These are phyloP conservation scores for Neopestalotiopsis sp. DNA, from an alignment of 2,329 filamentous ascomycete genomes.

Conservation along the genomic window DNA sequence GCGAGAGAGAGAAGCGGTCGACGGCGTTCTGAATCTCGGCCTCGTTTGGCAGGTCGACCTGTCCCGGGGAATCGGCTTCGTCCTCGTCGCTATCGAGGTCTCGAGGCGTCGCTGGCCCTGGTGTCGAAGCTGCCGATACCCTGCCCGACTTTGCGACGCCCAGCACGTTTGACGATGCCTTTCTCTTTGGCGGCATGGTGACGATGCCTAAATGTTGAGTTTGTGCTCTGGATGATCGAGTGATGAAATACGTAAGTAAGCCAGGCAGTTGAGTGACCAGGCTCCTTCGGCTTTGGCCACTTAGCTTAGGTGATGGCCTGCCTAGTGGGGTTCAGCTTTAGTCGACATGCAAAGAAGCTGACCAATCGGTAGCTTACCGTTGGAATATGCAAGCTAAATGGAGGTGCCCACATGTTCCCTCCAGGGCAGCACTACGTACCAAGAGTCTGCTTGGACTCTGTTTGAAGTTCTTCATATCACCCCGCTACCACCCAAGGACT, in stretches of 20 bases:
- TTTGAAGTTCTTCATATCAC: too few species aligned
- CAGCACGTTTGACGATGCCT: slow-evolving; percentile 60
- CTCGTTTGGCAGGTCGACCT: slow-evolving; percentile 59
- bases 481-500: too few species aligned
- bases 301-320: not conserved
- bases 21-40: slow-evolving; percentile 63
- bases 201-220: slow-evolving; percentile 15
- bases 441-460: too few species aligned
- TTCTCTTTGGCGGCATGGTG: slow-evolving; percentile 74
- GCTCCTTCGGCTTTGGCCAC: not conserved
- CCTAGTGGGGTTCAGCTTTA: not conserved
- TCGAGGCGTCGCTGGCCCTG: slow-evolving; percentile 64
- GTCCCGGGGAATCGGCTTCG: slow-evolving; percentile 36
- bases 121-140: slow-evolving; percentile 63
- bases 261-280: not conserved
- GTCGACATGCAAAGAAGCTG: not conserved
- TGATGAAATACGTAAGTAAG: not conserved
- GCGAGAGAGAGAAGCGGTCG: slow-evolving; percentile 62
- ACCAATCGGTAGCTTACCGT: not conserved
- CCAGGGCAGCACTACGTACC: too few species aligned
- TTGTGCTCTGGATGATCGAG: not conserved
- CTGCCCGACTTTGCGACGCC: slow-evolving; percentile 61
- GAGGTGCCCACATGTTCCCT: not conserved
- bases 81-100: slow-evolving; percentile 63
- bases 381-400: not conserved